phyloP scores from a whole-genome alignment of 2,329 filamentous ascomycete genomes.

The Tolypocladium paradoxum region DNA sequence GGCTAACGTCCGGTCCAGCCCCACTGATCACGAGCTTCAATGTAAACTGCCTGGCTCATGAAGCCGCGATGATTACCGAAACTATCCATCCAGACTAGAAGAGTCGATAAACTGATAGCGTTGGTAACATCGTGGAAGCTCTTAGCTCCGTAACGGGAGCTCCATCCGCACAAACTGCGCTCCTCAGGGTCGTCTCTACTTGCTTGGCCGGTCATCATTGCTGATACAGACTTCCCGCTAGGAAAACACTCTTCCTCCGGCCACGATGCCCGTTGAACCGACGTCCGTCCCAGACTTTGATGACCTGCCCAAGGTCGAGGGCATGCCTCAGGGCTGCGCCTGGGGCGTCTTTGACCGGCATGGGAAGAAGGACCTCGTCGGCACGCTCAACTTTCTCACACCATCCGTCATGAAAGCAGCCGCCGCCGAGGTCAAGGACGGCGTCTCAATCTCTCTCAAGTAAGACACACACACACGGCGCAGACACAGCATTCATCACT shows the following conservation, averaged over 20 bases:
- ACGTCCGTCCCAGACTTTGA: conserved; percentile 32
- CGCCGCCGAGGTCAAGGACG: conserved; percentile 17
- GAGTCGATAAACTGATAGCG: no score
- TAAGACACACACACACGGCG: no score
- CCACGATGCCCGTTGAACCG: conserved; percentile 1
- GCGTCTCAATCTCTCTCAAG: conserved; percentile 43
- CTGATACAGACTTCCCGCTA: neutral
- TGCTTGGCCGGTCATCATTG: neutral
- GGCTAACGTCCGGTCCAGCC: no score
- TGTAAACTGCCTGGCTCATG: no score
- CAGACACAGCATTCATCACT: no score
- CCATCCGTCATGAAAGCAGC: conserved; percentile 23
- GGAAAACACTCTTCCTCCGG: no score
- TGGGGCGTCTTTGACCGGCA: conserved; percentile 39
- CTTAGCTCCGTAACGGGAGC: no score
- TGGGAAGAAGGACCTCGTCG: conserved; percentile 36
- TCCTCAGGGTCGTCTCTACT: no score
- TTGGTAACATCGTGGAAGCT: neutral
- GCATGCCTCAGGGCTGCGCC: conserved; percentile 35
- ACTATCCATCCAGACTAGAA: neutral
- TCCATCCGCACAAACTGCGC: no score
- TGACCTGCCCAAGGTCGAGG: conserved; percentile 27
- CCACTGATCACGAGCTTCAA: no score
- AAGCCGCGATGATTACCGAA: neutral
- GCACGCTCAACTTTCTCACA: conserved; percentile 43